These are phyloP conservation scores for Neurospora sp. DNA, from an alignment of 495 filamentous ascomycete genomes.

Conservation along the genomic window DNA sequence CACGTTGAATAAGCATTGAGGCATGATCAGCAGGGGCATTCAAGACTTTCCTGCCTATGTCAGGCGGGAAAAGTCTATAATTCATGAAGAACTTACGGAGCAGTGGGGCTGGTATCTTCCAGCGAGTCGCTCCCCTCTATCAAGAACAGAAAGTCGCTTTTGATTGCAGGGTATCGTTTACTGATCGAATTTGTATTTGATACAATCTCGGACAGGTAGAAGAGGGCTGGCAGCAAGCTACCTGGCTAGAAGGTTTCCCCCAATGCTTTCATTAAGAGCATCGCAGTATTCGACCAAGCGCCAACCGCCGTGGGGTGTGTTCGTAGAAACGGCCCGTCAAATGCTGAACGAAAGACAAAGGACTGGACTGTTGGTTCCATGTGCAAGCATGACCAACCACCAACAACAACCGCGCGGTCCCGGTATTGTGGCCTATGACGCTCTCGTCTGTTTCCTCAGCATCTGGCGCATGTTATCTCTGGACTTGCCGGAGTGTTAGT, in stretches of 20 bases:
- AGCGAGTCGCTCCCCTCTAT: too few species aligned
- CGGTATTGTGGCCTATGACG: not conserved
- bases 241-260: too few species aligned
- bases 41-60: too few species aligned
- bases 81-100: too few species aligned
- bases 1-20: too few species aligned
- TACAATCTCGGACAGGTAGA: not conserved
- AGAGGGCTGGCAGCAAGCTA: not conserved
- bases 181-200: not conserved
- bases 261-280: not conserved
- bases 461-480: not conserved
- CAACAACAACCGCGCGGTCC: not conserved
- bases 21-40: too few species aligned
- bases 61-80: too few species aligned
- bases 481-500: not conserved
- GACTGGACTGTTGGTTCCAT: not conserved
- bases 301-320: not conserved
- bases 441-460: not conserved
- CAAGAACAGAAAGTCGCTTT: not conserved
- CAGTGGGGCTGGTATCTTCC: too few species aligned
- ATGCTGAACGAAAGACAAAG: not conserved
- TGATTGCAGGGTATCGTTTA: too few species aligned
- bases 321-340: not conserved
- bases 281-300: not conserved
- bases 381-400: not conserved